Conservation (phyloP, 257 asterid genomes). For the Anisodus acutangulus region DNA sequence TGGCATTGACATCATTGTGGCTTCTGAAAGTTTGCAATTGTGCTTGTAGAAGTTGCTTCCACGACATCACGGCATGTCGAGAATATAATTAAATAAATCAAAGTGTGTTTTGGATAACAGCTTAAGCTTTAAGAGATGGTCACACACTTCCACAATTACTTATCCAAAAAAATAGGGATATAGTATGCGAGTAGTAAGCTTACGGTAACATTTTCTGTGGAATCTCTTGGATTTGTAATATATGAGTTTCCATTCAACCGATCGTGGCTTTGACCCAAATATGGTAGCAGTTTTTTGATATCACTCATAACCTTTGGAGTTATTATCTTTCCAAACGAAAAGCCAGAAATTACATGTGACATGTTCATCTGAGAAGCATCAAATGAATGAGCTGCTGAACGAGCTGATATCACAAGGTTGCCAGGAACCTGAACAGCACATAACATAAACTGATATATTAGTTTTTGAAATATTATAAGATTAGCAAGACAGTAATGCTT, state of each 20-base stretch:
- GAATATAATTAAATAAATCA: not conserved
- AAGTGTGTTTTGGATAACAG: not conserved
- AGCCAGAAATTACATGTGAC: constrained; percentile 81
- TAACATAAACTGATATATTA: constrained; percentile 29
- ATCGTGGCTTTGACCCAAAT: constrained; percentile 81
- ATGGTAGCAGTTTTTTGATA: constrained; percentile 69
- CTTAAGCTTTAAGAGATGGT: not conserved
- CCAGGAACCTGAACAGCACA: constrained; percentile 82
- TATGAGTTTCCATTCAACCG: constrained; percentile 71
- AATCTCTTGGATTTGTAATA: constrained; percentile 83
- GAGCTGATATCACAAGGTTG: constrained; percentile 87
- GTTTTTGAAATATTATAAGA: not conserved
- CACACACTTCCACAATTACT: not conserved
- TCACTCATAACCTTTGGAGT: constrained; percentile 73
- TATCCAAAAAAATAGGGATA: not conserved
- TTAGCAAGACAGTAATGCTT: not conserved
- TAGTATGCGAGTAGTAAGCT: constrained; percentile 39
- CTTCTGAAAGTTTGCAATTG: not conserved
- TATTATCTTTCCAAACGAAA: constrained; percentile 82
- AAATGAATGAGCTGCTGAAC: constrained; percentile 88
- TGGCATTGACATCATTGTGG: not conserved
- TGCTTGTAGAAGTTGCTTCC: constrained; percentile 11
- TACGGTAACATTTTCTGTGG: constrained; percentile 89
- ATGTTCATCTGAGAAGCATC: constrained; percentile 97
- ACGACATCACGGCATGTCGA: not conserved